phyloP scores from a whole-genome alignment of 176 grass and related monocot species.

The Zea mays region Zm-B73-REFERENCE-NAM-5.0 NC_050104.1:16778001-16778500 shows the following conservation, averaged over 20 bases:
- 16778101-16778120: slow-evolving; percentile 56
- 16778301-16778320: neutral
- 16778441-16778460: slow-evolving; percentile 18
- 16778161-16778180: neutral
- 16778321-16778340: slow-evolving; percentile 29
- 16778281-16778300: slow-evolving; percentile 23
- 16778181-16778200: neutral
- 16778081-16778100: slow-evolving; percentile 63
- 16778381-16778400: slow-evolving; percentile 54
- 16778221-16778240: slow-evolving; percentile 48
- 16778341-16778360: slow-evolving; percentile 40
- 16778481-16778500: slow-evolving; percentile 27
- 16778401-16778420: slow-evolving; percentile 45
- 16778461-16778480: slow-evolving; percentile 28
- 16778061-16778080: slow-evolving; percentile 54
- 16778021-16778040: slow-evolving; percentile 67
- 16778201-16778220: slow-evolving; percentile 66
- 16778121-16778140: slow-evolving; percentile 73
- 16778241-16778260: slow-evolving; percentile 43
- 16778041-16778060: slow-evolving; percentile 55
- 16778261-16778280: neutral
- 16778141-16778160: slow-evolving; percentile 68
- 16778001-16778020: slow-evolving; percentile 56
- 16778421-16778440: slow-evolving; percentile 16
- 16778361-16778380: slow-evolving; percentile 66